Evolutionary conservation across 768 basidiomycete genomes (phyloP).

Genomic region (Mycena epipterygia): DNA sequence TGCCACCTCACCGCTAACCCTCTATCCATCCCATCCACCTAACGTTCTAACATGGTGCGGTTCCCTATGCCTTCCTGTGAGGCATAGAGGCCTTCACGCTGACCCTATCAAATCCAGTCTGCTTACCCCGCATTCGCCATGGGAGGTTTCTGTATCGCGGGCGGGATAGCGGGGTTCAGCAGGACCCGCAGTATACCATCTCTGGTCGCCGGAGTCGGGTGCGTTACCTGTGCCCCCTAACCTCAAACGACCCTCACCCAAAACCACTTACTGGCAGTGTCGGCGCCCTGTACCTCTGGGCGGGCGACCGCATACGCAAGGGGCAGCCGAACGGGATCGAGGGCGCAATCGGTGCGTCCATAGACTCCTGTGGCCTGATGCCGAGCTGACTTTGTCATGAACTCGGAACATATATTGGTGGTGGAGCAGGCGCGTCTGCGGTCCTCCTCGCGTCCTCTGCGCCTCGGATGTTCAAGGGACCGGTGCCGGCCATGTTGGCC

Average conservation of each 20-base stretch:
- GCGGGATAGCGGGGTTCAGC: conserved; percentile 80
- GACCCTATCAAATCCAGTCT: conserved; percentile 63
- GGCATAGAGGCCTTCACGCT: too few species aligned
- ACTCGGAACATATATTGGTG: background rate
- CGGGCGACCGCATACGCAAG: conserved; percentile 81
- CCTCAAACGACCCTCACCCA: background rate
- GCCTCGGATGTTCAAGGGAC: conserved; percentile 80
- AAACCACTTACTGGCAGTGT: conserved; percentile 60
- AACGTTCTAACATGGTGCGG: conserved; percentile 6
- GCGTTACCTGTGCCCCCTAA: conserved; percentile 36
- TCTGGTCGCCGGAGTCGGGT: conserved; percentile 86
- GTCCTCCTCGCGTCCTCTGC: conserved; percentile 80
- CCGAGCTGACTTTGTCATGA: too few species aligned
- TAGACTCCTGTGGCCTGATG: too few species aligned
- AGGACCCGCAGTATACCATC: conserved; percentile 86
- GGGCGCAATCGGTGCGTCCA: conserved; percentile 76
- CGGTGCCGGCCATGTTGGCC: conserved; percentile 76
- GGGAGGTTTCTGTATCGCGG: conserved; percentile 82
- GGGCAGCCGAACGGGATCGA: conserved; percentile 83
- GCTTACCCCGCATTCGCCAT: conserved; percentile 86
- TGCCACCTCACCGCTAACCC: background rate
- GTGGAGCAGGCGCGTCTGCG: conserved; percentile 86
- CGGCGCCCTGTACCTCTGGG: conserved; percentile 84
- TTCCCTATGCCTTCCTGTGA: background rate
- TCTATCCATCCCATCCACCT: too few species aligned